Evolutionary conservation across 1,139 yeast species (phyloP).

Genomic region (Pichia sp.): DNA sequence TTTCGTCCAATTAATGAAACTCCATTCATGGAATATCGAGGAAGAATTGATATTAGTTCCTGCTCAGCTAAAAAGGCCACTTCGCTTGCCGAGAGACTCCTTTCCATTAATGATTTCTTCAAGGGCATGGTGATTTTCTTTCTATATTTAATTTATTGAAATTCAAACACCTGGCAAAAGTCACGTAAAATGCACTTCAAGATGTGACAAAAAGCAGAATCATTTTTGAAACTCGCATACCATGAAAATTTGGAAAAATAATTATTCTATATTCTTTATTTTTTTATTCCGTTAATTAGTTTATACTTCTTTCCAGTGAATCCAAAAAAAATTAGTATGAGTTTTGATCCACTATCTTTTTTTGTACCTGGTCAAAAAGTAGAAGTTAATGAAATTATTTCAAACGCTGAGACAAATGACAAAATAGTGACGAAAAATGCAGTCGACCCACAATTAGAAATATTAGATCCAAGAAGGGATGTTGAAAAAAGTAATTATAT

Average conservation of each 20-base stretch:
- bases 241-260: background rate
- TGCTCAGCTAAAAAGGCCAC: conserved; percentile 82
- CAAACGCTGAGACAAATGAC: background rate
- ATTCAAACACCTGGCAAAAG: background rate
- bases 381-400: background rate
- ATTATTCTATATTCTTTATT: background rate
- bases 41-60: conserved; percentile 63
- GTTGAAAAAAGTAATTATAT: background rate
- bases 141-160: background rate
- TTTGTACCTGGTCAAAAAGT: conserved; percentile 16
- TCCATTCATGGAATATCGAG: conserved; percentile 63
- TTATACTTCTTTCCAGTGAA: background rate
- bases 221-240: background rate
- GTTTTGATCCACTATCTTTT: conserved; percentile 38
- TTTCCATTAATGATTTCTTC: conserved; percentile 44
- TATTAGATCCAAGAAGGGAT: background rate
- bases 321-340: conserved; percentile 1
- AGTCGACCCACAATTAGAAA: background rate
- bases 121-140: background rate
- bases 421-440: background rate
- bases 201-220: background rate
- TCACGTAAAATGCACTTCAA: background rate
- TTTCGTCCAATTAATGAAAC: conserved; percentile 50
- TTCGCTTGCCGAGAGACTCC: conserved; percentile 68
- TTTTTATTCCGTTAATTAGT: background rate